Evolutionary conservation across 1,284 basidiomycete species (phyloP).

Genomic region (Leccinum subspadiceum): DNA sequence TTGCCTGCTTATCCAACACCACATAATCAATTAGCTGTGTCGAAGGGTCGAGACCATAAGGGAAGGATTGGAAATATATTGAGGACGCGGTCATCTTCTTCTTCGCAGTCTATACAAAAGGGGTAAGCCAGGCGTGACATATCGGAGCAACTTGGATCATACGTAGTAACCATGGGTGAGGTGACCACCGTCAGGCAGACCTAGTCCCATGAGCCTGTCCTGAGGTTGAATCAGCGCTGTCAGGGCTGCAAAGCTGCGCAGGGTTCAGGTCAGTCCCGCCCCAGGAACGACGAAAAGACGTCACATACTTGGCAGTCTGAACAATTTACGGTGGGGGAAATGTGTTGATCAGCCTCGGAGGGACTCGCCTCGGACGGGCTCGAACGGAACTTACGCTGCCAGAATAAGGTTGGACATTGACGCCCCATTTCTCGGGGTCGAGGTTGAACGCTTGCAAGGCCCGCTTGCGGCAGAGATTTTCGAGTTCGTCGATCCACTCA

Average conservation of each 20-base stretch:
- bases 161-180: constrained; percentile 98
- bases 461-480: constrained; percentile 92
- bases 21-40: constrained; percentile 94
- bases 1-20: constrained; percentile 82
- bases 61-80: constrained; percentile 99
- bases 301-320: constrained; percentile 77
- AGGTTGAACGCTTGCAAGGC: constrained; percentile 97
- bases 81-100: constrained; percentile 99
- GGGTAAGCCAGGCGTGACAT: constrained; percentile 1
- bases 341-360: constrained; percentile 3
- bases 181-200: constrained; percentile 97
- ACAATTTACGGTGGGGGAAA: constrained; percentile 6
- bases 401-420: constrained; percentile 99
- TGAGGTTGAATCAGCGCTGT: constrained; percentile 97
- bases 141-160: constrained; percentile 27
- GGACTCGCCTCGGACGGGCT: constrained; percentile 4
- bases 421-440: constrained; percentile 92
- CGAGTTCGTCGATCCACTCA: constrained; percentile 96
- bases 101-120: constrained; percentile 79
- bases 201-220: constrained; percentile 99
- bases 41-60: constrained; percentile 84
- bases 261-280: constrained; percentile 9
- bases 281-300: neutral
- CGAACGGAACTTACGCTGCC: constrained; percentile 67
- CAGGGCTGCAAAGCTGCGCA: constrained; percentile 87